Evolutionary conservation across 169 alveolate species (phyloP).

Genomic region (Babesia bovis): DNA sequence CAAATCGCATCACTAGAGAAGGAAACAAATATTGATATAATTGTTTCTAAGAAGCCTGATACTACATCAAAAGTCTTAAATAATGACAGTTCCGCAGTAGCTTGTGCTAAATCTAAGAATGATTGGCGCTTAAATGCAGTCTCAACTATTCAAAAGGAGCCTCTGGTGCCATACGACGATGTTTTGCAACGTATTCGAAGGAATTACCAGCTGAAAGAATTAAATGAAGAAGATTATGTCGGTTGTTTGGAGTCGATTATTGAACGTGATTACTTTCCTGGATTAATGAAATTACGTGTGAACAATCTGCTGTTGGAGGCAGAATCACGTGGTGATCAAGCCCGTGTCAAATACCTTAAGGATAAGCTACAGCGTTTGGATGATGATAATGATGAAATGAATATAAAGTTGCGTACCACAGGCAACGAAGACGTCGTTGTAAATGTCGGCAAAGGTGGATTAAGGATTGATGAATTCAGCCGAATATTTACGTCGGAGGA

Average conservation of each 20-base stretch:
- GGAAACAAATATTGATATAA: too few relatives aligned
- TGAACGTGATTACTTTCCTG: slow-evolving; percentile 75
- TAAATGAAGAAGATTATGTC: slow-evolving; percentile 75
- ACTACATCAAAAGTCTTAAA: background rate
- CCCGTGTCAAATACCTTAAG: background rate
- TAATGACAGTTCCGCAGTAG: background rate
- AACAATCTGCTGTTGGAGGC: slow-evolving; percentile 39
- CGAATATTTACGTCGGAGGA: slow-evolving; percentile 74
- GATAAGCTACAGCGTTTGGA: slow-evolving; percentile 16
- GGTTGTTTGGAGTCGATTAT: slow-evolving; percentile 70
- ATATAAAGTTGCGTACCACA: slow-evolving; percentile 20
- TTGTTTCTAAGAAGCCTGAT: background rate
- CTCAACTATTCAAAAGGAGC: slow-evolving; percentile 8
- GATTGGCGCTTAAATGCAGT: slow-evolving; percentile 18
- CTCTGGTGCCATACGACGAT: slow-evolving; percentile 42
- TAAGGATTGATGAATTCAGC: slow-evolving; percentile 69
- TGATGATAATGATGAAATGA: slow-evolving; percentile 2
- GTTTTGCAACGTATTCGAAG: slow-evolving; percentile 21
- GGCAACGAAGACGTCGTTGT: slow-evolving; percentile 58
- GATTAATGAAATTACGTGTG: slow-evolving; percentile 50
- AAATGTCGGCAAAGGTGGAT: slow-evolving; percentile 68
- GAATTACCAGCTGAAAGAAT: slow-evolving; percentile 39
- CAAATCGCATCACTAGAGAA: background rate
- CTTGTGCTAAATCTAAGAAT: background rate
- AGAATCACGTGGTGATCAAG: slow-evolving; percentile 18